Percentiles rank a stretch among this genome's conserved stretches.
Conservation (phyloP, 805 yeast genomes). For the Tetrapisispora arboricola region DNA sequence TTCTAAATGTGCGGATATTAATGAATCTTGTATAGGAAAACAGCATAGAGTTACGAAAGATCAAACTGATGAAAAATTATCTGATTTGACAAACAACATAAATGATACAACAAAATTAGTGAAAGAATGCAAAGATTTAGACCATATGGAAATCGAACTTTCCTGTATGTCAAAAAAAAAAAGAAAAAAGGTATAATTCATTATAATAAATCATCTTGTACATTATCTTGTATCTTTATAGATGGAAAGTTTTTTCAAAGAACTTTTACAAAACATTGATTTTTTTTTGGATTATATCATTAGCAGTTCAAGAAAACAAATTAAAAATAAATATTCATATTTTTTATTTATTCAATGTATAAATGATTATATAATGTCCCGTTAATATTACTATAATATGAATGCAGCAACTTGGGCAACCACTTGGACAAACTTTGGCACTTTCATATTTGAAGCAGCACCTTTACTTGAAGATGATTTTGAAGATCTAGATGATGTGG, state of each 20-base stretch:
- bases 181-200: no score
- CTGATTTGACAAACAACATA: background rate
- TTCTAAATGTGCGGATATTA: slow-evolving; percentile 35
- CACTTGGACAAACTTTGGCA: slow-evolving; percentile 16
- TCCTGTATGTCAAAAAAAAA: background rate
- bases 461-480: slow-evolving; percentile 18
- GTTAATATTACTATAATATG: slow-evolving; percentile 4
- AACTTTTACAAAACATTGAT: no score
- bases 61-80: background rate
- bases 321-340: no score
- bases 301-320: no score
- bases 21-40: slow-evolving; percentile 20
- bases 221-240: no score
- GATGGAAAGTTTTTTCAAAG: no score
- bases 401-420: slow-evolving; percentile 8
- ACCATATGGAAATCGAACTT: background rate
- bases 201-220: no score
- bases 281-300: no score
- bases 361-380: no score
- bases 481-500: slow-evolving; percentile 14
- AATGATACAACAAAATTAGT: background rate
- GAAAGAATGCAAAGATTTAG: background rate
- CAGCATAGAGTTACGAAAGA: background rate
- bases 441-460: slow-evolving; percentile 12
- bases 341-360: no score